A percentile compares a stretch with the other conserved stretches of the same genome.
These are phyloP conservation scores for Articulospora tetracladia DNA, from an alignment of 495 filamentous ascomycete genomes.

Conservation along the genomic window DNA sequence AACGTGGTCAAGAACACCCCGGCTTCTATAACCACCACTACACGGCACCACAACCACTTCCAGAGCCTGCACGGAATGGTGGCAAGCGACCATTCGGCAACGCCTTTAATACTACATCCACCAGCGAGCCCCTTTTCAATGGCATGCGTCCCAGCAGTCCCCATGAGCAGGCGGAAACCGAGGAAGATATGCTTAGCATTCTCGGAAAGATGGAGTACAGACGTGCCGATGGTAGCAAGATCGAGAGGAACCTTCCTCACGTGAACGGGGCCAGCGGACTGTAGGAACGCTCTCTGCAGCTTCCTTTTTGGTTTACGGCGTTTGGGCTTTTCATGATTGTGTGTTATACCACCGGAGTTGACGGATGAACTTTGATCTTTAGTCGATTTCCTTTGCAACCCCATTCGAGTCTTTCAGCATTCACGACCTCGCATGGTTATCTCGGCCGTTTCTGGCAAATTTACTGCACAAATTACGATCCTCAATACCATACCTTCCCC, in stretches of 20 bases:
- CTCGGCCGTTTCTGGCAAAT: not conserved
- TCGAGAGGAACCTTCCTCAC: not conserved
- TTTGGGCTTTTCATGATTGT: not conserved
- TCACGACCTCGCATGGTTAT: not conserved
- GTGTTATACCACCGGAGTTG: conserved; percentile 6
- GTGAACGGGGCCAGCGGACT: not conserved
- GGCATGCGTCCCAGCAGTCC: conserved; percentile 48
- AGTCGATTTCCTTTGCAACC: not conserved
- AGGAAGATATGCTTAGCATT: conserved; percentile 8
- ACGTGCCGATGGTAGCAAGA: conserved; percentile 33
- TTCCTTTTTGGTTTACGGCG: not conserved
- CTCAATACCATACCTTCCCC: not conserved
- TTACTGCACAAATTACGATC: not conserved
- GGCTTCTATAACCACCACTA: conserved; percentile 4
- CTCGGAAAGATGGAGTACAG: conserved; percentile 40
- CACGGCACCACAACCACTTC: conserved; percentile 1
- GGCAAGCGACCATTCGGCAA: conserved; percentile 27
- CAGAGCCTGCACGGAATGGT: conserved; percentile 13
- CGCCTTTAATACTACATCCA: conserved; percentile 21
- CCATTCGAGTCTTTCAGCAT: not conserved
- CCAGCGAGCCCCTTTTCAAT: conserved; percentile 37
- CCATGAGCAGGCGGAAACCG: conserved; percentile 33
- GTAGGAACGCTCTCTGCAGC: not conserved
- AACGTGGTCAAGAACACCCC: conserved; percentile 2
- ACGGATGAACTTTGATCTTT: not conserved